These are phyloP conservation scores for Withania somnifera DNA, from an alignment of 305 asterid species.

Conservation along the genomic window DNA sequence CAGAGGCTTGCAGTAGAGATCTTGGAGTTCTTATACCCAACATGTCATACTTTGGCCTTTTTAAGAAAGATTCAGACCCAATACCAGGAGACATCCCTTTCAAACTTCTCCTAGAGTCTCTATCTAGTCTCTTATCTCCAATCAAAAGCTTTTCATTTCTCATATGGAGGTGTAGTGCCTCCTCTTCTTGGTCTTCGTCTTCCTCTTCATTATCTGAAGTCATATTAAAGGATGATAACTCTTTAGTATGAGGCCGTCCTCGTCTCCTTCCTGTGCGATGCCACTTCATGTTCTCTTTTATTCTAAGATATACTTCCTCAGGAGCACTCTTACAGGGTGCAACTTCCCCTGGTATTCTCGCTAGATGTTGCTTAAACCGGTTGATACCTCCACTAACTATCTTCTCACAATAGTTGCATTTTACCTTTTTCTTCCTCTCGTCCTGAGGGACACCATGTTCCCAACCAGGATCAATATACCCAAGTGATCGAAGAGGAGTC, in stretches of 20 bases:
- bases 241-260: conserved; percentile 59
- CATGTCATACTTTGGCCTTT: conserved; percentile 50
- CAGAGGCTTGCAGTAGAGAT: conserved; percentile 32
- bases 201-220: conserved; percentile 64
- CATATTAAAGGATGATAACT: conserved; percentile 36
- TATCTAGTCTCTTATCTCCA: conserved; percentile 44
- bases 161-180: conserved; percentile 34
- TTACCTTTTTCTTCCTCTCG: conserved; percentile 91
- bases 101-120: conserved; percentile 43
- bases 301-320: conserved; percentile 74
- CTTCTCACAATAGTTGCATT: conserved; percentile 91
- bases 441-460: conserved; percentile 92
- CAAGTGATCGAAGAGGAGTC: conserved; percentile 82
- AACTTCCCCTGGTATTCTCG: conserved; percentile 94
- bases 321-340: conserved; percentile 93
- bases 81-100: conserved; percentile 35
- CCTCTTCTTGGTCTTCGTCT: conserved; percentile 48
- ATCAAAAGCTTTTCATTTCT: conserved; percentile 35
- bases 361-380: conserved; percentile 89
- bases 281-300: conserved; percentile 95
- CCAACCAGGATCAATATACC: conserved; percentile 96
- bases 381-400: conserved; percentile 90
- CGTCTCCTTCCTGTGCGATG: conserved; percentile 90
- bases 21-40: conserved; percentile 35
- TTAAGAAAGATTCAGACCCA: conserved; percentile 36